phyloP scores from a whole-genome alignment of 2,329 filamentous ascomycete species.

The Colletotrichum sp. region DNA sequence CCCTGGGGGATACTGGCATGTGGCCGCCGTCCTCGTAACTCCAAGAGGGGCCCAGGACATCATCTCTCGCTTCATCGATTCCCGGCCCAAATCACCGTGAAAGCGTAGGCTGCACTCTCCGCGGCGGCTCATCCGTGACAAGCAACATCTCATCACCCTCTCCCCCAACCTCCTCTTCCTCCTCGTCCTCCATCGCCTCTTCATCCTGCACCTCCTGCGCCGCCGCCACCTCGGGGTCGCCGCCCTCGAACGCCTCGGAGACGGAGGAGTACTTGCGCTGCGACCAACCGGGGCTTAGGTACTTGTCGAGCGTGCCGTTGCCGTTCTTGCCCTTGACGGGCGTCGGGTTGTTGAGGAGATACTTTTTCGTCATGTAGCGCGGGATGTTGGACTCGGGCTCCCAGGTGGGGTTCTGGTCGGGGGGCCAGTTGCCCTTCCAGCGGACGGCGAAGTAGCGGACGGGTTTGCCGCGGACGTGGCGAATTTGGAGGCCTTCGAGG shows the following conservation, averaged over 20 bases:
- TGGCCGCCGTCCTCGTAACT: neutral
- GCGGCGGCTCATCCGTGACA: conserved; percentile 27
- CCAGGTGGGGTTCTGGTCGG: conserved; percentile 61
- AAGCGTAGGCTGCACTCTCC: neutral
- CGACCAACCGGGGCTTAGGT: neutral
- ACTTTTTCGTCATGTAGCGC: conserved; percentile 42
- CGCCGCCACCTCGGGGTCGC: conserved; percentile 25
- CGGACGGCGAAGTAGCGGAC: conserved; percentile 55
- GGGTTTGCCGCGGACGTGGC: conserved; percentile 37
- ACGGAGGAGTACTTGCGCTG: conserved; percentile 37
- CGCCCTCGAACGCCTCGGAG: conserved; percentile 33
- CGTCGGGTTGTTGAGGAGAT: conserved; percentile 34
- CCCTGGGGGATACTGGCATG: neutral
- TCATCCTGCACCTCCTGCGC: conserved; percentile 16
- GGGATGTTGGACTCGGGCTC: conserved; percentile 59
- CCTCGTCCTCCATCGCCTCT: conserved; percentile 29
- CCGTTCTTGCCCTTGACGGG: conserved; percentile 1
- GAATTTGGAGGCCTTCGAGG: conserved; percentile 44
- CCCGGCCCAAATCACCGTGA: conserved; percentile 4
- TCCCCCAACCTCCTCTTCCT: conserved; percentile 18
- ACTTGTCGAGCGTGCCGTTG: neutral
- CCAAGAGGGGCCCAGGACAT: neutral
- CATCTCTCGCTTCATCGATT: neutral
- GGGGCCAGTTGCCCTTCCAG: conserved; percentile 62
- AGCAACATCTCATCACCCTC: conserved; percentile 30